Conservation (phyloP, 768 basidiomycete species). For the Pulveroboletus ravenelii region DNA sequence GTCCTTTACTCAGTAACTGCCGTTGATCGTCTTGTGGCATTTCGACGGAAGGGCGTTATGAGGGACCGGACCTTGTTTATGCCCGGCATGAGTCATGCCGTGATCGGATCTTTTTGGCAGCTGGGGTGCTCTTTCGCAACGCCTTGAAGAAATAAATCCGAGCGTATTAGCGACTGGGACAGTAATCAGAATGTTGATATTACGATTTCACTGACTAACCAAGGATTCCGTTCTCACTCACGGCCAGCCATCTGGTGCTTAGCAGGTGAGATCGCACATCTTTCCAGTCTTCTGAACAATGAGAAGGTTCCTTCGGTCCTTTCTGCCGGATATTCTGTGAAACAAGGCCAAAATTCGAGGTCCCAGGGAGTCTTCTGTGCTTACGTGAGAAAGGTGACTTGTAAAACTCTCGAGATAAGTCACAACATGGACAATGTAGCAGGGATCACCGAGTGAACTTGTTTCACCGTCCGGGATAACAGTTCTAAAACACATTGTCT, state of each 20-base stretch:
- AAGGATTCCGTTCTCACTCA: constrained; percentile 1
- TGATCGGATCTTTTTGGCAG: constrained; percentile 6
- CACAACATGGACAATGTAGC: neutral
- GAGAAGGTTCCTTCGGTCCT: neutral
- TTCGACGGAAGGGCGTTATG: neutral
- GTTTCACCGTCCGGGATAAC: neutral
- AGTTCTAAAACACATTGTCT: neutral
- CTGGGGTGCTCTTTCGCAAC: neutral
- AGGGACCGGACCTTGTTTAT: constrained; percentile 1
- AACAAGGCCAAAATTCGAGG: neutral
- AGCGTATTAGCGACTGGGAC: neutral
- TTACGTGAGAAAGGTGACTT: constrained; percentile 2
- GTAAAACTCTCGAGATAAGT: neutral
- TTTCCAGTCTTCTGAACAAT: neutral
- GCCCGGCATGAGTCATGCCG: neutral
- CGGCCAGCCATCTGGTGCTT: neutral
- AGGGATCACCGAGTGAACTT: neutral
- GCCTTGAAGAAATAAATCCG: neutral
- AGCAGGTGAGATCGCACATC: neutral
- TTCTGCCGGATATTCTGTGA: constrained; percentile 1
- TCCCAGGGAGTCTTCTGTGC: neutral
- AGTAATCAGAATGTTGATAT: constrained; percentile 1
- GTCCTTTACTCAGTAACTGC: constrained; percentile 1
- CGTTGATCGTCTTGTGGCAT: neutral
- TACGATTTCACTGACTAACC: constrained; percentile 8